Percentiles rank a stretch among this genome's conserved stretches.
Evolutionary conservation across 2,329 filamentous ascomycete genomes (phyloP).

Genomic region (Lasiodiplodia theobromae): DNA sequence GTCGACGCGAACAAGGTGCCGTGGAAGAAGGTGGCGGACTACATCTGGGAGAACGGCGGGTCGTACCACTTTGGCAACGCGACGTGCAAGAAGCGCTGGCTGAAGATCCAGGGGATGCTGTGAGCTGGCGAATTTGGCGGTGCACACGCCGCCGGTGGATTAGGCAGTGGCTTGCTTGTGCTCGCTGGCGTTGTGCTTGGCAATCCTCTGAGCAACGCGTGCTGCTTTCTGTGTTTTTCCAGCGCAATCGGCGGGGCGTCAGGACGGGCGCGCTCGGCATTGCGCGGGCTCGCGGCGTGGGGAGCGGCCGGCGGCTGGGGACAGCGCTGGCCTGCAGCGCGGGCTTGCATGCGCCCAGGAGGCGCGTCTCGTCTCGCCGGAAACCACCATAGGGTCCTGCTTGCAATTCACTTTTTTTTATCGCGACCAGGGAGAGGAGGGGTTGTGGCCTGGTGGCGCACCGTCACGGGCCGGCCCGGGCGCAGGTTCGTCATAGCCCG

Average conservation of each 20-base stretch:
- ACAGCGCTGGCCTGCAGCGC: background rate
- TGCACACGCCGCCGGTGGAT: background rate
- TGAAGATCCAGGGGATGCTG: constrained; percentile 43
- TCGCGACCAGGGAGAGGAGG: constrained; percentile 16
- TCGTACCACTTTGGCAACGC: constrained; percentile 67
- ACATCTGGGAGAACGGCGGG: constrained; percentile 60
- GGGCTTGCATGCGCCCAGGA: background rate
- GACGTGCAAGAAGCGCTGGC: constrained; percentile 69
- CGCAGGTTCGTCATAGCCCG: constrained; percentile 23
- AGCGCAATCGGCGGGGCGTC: constrained; percentile 19
- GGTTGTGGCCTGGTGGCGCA: constrained; percentile 9
- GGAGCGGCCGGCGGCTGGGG: background rate
- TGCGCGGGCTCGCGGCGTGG: background rate
- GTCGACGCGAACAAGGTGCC: constrained; percentile 53
- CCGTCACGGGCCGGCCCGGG: constrained; percentile 13
- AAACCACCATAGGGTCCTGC: constrained; percentile 1
- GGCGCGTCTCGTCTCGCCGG: background rate
- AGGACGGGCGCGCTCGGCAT: constrained; percentile 11
- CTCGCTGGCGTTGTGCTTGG: background rate
- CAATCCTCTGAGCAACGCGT: background rate
- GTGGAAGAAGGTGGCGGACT: constrained; percentile 66
- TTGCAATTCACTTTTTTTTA: background rate
- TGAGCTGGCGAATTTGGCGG: constrained; percentile 5
- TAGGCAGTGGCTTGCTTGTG: background rate
- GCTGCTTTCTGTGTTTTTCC: constrained; percentile 14